A percentile compares a stretch with the other conserved stretches of the same genome.
Conservation (phyloP, 768 basidiomycete species). For the Leccinum truebloodii region DNA sequence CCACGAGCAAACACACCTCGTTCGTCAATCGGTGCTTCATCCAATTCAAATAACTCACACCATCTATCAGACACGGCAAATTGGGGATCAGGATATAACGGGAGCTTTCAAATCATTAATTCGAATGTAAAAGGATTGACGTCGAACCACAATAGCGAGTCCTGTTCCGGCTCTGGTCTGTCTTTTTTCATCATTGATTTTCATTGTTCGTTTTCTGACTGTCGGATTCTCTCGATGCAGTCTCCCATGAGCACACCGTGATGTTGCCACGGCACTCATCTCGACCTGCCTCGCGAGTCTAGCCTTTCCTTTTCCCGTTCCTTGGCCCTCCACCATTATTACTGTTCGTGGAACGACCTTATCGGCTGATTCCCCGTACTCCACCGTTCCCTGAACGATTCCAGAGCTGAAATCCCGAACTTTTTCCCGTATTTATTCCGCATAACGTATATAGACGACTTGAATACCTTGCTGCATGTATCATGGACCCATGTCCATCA, state of each 20-base stretch:
- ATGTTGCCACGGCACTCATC: neutral
- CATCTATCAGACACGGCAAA: neutral
- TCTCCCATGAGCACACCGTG: conserved; percentile 11
- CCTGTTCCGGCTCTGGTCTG: conserved; percentile 16
- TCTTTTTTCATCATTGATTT: neutral
- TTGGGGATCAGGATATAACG: neutral
- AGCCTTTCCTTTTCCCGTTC: neutral
- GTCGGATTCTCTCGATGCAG: neutral
- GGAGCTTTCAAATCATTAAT: neutral
- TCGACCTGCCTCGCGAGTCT: neutral
- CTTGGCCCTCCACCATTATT: neutral
- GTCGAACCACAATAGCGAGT: conserved; percentile 4
- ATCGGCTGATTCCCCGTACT: too few species aligned
- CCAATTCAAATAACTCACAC: neutral
- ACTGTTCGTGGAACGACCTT: neutral
- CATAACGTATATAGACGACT: neutral
- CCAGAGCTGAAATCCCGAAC: too few species aligned
- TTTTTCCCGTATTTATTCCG: neutral
- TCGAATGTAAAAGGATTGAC: conserved; percentile 6
- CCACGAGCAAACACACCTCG: neutral
- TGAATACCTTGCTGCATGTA: too few species aligned
- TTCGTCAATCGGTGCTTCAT: neutral
- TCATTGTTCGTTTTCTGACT: neutral
- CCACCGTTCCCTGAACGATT: too few species aligned
- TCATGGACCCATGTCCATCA: too few species aligned